Conservation (phyloP, 257 asterid genomes). For the Solanum clarkiae region DNA sequence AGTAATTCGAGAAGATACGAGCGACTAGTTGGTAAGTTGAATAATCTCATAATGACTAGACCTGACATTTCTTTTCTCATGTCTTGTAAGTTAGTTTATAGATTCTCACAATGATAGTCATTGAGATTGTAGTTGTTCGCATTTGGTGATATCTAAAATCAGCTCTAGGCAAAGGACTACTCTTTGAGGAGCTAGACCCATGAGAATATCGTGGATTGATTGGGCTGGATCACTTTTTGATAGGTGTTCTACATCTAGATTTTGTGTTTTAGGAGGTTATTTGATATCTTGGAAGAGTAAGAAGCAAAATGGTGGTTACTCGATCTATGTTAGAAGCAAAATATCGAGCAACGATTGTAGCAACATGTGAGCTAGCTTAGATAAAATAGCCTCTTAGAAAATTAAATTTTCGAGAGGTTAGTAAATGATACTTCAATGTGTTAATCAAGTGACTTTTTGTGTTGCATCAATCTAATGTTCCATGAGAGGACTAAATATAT, state of each 20-base stretch:
- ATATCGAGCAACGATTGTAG: not conserved
- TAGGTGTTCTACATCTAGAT: not conserved
- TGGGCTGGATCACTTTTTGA: not conserved
- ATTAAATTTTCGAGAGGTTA: not conserved
- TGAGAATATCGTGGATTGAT: not conserved
- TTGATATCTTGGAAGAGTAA: not conserved
- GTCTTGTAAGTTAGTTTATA: not conserved
- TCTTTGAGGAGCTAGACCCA: not conserved
- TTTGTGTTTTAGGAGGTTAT: not conserved
- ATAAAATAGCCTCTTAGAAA: not conserved
- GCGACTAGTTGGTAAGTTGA: not conserved
- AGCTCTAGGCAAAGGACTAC: not conserved
- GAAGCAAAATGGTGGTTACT: not conserved
- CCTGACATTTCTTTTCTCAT: not conserved
- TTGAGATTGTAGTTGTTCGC: not conserved
- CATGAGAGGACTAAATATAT: not conserved
- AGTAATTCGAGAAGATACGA: not conserved
- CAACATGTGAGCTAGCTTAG: not conserved
- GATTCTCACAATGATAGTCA: not conserved
- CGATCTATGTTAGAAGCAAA: not conserved
- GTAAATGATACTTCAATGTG: not conserved
- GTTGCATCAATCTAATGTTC: not conserved
- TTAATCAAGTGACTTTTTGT: not conserved
- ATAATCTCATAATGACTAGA: not conserved
- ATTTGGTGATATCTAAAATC: not conserved